Evolutionary conservation across 1,284 basidiomycete species (phyloP), one percentile per base, ranked within the genome.

Genomic region (Moniliophthora roreri): DNA sequence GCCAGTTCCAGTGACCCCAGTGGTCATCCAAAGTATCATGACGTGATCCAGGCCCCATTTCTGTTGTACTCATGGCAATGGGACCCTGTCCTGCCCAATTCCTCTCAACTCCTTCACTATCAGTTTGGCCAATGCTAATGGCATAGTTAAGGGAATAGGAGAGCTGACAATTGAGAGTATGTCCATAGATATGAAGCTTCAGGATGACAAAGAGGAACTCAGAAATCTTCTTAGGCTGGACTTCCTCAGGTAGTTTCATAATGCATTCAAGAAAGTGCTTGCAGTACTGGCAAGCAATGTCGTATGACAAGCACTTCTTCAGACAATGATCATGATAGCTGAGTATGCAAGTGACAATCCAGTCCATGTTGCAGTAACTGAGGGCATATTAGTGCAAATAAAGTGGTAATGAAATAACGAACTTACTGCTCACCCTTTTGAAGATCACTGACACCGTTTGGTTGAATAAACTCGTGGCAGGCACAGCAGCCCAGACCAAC

Each of bases 101-200:
- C 9, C 52, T 52, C 47, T 71, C 69, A 13, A 68, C 58, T 0
- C 63, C 66, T 42, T 71, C 66, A 0, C 65, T 66, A 50, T 67
- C 63, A 0, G 64, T 70, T 13, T 60, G 44, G 1, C 58, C 66
- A n/a, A 54, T 59, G 1, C 60, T 50, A 0, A 3, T 38, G 2
- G 53, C 7, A n/a, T 40, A 66, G 49, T 66, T 66, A n/a, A 69
- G 58, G 0, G 62, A 66, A 38, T 37, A 68, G 0, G 24, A 10
- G 0, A 56, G 34, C 18, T 66, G 67, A 51, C 62, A 64, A 1
- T 32, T 6, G 1, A 48, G 10, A 2, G 54, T 58, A 54, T 70
- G 68, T 0, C 58, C 63, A 13, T 48, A 44, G 24, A 66, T 53
- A 52, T 70, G 68, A 4, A 64, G 53, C 48, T 68, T 68, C 7